These are phyloP conservation scores for Litchi chinensis DNA, from an alignment of 345 rosid genomes.

Conservation along the genomic window DNA sequence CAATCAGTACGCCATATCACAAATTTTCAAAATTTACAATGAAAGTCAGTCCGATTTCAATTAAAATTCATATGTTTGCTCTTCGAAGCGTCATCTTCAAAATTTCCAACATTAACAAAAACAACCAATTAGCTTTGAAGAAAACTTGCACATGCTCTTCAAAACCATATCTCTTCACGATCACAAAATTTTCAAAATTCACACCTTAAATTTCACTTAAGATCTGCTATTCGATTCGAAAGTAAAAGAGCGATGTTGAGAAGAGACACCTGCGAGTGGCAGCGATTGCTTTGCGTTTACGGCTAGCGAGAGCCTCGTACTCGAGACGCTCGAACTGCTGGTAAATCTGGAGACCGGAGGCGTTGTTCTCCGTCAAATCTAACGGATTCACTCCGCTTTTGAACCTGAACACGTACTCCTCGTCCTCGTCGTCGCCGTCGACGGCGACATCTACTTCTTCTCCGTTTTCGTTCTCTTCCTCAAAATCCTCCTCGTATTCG, in stretches of 20 bases:
- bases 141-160: too few species aligned
- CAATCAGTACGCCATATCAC: background rate
- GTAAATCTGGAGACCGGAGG: constrained; percentile 32
- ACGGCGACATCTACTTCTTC: constrained; percentile 30
- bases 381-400: constrained; percentile 38
- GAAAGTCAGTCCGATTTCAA: background rate
- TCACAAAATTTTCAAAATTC: too few species aligned
- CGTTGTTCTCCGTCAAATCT: constrained; percentile 34
- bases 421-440: constrained; percentile 36
- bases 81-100: too few species aligned
- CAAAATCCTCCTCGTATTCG: background rate
- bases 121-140: too few species aligned
- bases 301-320: constrained; percentile 77
- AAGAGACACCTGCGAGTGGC: constrained; percentile 34
- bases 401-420: constrained; percentile 33
- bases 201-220: background rate
- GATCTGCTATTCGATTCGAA: too few species aligned
- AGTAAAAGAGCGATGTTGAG: too few species aligned
- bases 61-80: too few species aligned
- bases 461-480: constrained; percentile 24
- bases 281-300: constrained; percentile 66
- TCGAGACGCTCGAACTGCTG: constrained; percentile 60
- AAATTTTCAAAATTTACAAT: background rate
- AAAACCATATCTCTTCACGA: too few species aligned
- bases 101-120: too few species aligned